Conservation (phyloP, 176 grass and related monocot species). For the Guadua angustifolia region DNA sequence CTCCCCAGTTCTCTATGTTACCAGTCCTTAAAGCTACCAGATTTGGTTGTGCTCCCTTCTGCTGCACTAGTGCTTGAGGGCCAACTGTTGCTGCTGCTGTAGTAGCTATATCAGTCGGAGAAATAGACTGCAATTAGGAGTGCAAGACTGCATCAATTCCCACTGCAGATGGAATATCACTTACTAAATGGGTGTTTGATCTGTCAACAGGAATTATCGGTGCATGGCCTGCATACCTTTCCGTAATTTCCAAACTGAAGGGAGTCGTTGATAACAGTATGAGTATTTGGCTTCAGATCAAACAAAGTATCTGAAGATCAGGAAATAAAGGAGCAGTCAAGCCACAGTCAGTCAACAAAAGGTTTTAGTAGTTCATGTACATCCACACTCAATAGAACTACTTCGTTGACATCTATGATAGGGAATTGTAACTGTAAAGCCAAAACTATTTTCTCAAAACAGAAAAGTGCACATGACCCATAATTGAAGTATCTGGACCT, state of each 20-base stretch:
- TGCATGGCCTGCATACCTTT: constrained; percentile 53
- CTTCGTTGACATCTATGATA: neutral
- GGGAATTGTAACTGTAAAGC: neutral
- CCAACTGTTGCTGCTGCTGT: constrained; percentile 42
- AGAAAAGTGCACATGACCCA: neutral
- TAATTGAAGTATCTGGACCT: neutral
- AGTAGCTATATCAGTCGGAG: constrained; percentile 35
- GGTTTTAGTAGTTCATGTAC: constrained; percentile 11
- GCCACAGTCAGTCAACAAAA: neutral
- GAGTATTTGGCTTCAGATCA: constrained; percentile 63
- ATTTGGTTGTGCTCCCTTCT: constrained; percentile 53
- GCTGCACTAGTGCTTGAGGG: constrained; percentile 43
- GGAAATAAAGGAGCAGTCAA: constrained; percentile 29
- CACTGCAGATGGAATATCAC: constrained; percentile 3
- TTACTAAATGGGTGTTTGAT: constrained; percentile 14
- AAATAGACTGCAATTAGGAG: constrained; percentile 53
- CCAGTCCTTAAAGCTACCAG: constrained; percentile 52
- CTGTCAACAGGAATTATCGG: neutral
- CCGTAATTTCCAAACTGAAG: constrained; percentile 62
- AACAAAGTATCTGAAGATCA: constrained; percentile 59
- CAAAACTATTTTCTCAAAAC: constrained; percentile 25
- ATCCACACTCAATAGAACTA: constrained; percentile 12
- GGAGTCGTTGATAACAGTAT: constrained; percentile 49
- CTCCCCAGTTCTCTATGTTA: constrained; percentile 77
- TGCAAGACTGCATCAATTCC: constrained; percentile 20